Conservation (phyloP, 306 rosid species). For the Prunus campanulata region DNA sequence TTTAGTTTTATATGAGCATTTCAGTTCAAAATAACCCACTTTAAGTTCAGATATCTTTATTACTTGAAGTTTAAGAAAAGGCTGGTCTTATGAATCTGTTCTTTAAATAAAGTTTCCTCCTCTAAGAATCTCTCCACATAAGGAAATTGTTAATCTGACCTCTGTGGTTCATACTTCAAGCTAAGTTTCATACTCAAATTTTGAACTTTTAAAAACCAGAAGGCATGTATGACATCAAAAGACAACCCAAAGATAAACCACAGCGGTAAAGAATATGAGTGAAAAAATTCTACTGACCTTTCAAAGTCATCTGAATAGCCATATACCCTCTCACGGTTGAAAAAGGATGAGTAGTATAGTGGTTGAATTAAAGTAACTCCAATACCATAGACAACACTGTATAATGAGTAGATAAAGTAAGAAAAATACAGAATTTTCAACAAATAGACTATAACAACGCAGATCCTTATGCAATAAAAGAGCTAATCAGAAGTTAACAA, state of each 20-base stretch:
- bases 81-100: background rate
- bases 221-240: background rate
- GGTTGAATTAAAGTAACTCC: conserved; percentile 92
- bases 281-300: conserved; percentile 47
- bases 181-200: background rate
- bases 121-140: background rate
- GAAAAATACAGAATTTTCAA: conserved; percentile 10
- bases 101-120: background rate
- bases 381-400: conserved; percentile 73
- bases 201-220: background rate
- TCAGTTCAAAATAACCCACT: background rate
- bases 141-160: background rate
- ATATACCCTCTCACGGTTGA: conserved; percentile 69
- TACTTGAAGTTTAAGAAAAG: background rate
- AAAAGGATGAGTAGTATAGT: conserved; percentile 55
- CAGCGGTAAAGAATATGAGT: background rate
- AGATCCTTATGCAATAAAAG: background rate
- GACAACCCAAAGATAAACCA: background rate
- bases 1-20: background rate
- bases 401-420: conserved; percentile 31
- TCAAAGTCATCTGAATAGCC: conserved; percentile 94
- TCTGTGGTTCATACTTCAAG: background rate
- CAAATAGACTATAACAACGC: background rate
- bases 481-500: background rate
- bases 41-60: background rate